Evolutionary conservation across 345 rosid genomes (phyloP), one percentile per base, ranked within the genome.

Genomic region (Acer yangbiense): DNA sequence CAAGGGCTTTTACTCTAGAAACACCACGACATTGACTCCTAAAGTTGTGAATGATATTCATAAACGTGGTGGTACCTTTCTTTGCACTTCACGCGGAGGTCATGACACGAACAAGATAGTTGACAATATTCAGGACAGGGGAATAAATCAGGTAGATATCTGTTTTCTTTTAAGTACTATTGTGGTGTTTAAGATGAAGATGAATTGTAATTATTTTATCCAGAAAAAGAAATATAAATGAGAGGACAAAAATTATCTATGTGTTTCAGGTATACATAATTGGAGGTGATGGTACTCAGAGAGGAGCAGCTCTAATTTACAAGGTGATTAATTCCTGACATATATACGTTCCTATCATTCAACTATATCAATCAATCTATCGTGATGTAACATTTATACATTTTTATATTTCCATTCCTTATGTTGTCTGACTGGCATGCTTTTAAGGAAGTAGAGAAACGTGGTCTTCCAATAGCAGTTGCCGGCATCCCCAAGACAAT

Each of bases 231-330:
- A 17, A 44, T 35, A 73, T 57, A 39, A 29, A 32, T 39, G 60
- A 25, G 41, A 75, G 62, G 46, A 54, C 21, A 12, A 29, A 58
- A 48, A 55, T 11, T 44, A n/a, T 73, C 60, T 65, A 67, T 68
- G 46, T 77, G 35, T 66, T 81, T 73, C 75, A 95, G 98, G 98
- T 95, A 64, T 95, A 95, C 83, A 91, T 95, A 61, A 91, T 95
- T 78, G 98, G 98, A 75, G 98, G 98, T 75, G 95, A 93, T 82
- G 98, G 98, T 68, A 95, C 98, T 3, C 98, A 92, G 63, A 89
- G 79, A 70, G 97, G 98, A 75, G 98, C 98, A 52, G 93, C 90
- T 82, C 85, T 77, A 48, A 92, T 95, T 79, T 92, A 88, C 81
- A 62, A 95, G 91, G 98, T 92, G 79, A 77, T 68, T 69, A n/a